Conservation (phyloP, 495 filamentous ascomycete species). For the Xylaria cubensis region DNA sequence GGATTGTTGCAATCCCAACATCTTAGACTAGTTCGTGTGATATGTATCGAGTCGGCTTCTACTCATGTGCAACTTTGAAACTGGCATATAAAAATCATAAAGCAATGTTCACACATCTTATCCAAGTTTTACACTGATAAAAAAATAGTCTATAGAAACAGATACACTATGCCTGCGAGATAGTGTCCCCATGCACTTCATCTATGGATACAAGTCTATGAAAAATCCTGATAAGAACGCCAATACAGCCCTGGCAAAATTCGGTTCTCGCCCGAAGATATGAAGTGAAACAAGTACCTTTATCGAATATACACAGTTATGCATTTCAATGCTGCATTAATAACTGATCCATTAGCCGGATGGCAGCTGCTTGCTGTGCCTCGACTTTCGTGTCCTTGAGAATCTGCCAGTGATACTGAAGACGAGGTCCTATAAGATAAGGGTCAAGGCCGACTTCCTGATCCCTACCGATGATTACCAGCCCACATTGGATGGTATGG, state of each 20-base stretch:
- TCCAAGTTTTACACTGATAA: neutral
- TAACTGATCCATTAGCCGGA: conserved; percentile 35
- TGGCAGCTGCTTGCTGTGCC: conserved; percentile 25
- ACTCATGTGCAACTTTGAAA: neutral
- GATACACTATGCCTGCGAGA: neutral
- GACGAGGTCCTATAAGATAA: conserved; percentile 29
- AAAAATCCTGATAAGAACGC: neutral
- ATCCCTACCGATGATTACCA: conserved; percentile 31
- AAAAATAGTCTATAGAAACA: neutral
- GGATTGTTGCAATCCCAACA: too few species aligned
- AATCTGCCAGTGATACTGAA: conserved; percentile 33
- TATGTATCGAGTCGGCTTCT: neutral
- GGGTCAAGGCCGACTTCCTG: conserved; percentile 35
- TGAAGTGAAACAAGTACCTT: neutral
- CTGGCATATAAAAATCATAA: neutral
- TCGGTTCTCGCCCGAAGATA: neutral
- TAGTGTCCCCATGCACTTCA: neutral
- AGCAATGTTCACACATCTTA: too few species aligned
- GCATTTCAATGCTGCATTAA: neutral
- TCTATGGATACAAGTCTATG: neutral
- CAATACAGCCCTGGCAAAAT: neutral
- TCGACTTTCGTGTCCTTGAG: conserved; percentile 29
- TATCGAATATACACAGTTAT: neutral
- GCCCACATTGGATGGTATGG: conserved; percentile 28
- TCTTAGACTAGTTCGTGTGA: too few species aligned